Evolutionary conservation across 441 rosid genomes (phyloP).

Genomic region (Eutrema salsugineum): DNA sequence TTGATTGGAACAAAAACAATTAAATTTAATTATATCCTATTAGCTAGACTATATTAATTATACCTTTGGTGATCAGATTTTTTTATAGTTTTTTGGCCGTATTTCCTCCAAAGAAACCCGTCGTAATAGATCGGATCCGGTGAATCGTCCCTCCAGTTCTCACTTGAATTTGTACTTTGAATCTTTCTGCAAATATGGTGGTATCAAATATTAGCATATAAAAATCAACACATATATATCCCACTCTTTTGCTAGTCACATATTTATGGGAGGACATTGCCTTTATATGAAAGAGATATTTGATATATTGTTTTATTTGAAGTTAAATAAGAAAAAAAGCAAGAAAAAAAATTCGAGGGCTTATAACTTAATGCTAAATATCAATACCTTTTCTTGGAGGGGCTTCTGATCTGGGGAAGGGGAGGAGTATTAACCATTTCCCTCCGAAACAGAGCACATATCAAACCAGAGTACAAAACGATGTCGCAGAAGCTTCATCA

Average conservation of each 20-base stretch:
- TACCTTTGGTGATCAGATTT: constrained; percentile 18
- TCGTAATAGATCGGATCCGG: constrained; percentile 23
- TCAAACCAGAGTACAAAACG: too few species aligned
- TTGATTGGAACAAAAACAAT: background rate
- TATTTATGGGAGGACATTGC: background rate
- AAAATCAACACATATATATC: background rate
- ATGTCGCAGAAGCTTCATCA: too few species aligned
- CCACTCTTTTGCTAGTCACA: background rate
- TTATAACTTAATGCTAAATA: background rate
- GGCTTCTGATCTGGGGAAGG: background rate
- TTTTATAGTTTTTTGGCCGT: constrained; percentile 24
- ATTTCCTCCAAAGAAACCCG: constrained; percentile 30
- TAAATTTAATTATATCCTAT: background rate
- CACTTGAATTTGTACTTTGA: background rate
- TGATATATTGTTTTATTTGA: background rate
- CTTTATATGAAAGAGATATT: background rate
- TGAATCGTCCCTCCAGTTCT: constrained; percentile 27
- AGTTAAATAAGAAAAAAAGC: background rate
- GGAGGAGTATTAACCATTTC: too few species aligned
- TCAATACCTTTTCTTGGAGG: constrained; percentile 26
- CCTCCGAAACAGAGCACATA: too few species aligned
- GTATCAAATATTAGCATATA: background rate
- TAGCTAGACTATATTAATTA: background rate
- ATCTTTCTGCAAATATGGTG: constrained; percentile 19
- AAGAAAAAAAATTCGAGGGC: background rate